phyloP scores from a whole-genome alignment of 108 stramenopile species.

The Skeletonema menzelii region DNA sequence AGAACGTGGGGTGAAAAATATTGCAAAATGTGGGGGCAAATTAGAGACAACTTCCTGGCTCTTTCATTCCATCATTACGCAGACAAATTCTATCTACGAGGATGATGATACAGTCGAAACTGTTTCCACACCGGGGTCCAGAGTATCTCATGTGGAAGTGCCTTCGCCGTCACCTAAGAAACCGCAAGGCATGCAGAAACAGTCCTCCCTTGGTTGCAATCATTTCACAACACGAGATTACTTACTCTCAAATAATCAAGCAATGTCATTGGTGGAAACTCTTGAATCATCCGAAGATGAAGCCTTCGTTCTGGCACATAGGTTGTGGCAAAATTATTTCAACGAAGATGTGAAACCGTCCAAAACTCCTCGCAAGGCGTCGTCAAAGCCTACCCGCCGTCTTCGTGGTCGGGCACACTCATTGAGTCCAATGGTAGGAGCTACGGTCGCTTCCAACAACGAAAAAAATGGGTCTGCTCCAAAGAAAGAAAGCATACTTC shows the following conservation, averaged over 20 bases:
- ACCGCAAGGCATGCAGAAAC: constrained; percentile 7
- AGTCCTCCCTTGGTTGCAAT: neutral
- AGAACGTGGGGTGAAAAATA: constrained; percentile 28
- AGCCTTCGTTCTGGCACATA: constrained; percentile 4
- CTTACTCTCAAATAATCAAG: constrained; percentile 9
- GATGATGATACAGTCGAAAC: constrained; percentile 9
- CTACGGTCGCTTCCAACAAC: constrained; percentile 6
- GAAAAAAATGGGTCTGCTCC: neutral
- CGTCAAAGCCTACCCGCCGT: constrained; percentile 15
- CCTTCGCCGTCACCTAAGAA: neutral
- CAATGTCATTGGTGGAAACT: neutral
- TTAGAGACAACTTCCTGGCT: constrained; percentile 43
- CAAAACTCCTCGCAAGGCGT: constrained; percentile 4
- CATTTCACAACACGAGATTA: constrained; percentile 2
- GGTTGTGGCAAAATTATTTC: constrained; percentile 22
- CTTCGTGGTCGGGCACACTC: constrained; percentile 34
- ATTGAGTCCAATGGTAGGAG: constrained; percentile 30
- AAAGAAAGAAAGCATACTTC: neutral
- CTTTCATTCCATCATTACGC: constrained; percentile 51
- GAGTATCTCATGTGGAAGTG: constrained; percentile 27
- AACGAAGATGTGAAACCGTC: neutral
- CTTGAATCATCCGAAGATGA: constrained; percentile 14
- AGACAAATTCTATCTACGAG: constrained; percentile 6
- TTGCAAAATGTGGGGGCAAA: constrained; percentile 25
- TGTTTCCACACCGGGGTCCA: constrained; percentile 18